A percentile compares a stretch with the other conserved stretches of the same genome.
phyloP scores from a whole-genome alignment of 108 stramenopile genomes.

The Aurantiochytrium sp. region DNA sequence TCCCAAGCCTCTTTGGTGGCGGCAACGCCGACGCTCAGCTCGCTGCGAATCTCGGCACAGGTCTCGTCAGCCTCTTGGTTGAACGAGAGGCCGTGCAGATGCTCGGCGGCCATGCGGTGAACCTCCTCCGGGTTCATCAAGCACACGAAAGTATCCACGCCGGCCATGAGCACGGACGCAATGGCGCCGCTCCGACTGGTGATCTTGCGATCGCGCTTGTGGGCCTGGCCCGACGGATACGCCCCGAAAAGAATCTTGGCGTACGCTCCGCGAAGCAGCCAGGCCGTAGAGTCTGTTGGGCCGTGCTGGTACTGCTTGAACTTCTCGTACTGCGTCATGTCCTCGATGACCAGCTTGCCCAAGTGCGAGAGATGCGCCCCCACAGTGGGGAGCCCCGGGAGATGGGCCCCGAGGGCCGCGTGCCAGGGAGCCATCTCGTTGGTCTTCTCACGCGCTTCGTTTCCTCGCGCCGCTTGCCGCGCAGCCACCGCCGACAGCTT shows the following conservation, averaged over 20 bases:
- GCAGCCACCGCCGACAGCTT: neutral
- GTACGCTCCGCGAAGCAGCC: neutral
- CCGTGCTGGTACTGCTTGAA: neutral
- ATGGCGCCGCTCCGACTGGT: slow-evolving; percentile 4
- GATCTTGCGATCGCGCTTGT: neutral
- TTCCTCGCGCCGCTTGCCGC: neutral
- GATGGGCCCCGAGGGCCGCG: neutral
- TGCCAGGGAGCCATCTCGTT: neutral
- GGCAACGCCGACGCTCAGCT: neutral
- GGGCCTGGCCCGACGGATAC: neutral
- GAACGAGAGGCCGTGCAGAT: neutral
- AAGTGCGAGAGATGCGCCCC: neutral
- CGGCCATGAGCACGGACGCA: neutral
- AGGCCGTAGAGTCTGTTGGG: neutral
- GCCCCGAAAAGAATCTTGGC: slow-evolving; percentile 4
- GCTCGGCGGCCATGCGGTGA: neutral
- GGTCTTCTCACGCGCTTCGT: neutral
- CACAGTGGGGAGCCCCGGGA: neutral
- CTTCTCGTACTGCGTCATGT: neutral
- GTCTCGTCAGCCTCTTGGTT: neutral
- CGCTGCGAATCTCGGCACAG: neutral
- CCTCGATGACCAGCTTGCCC: neutral
- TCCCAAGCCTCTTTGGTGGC: neutral
- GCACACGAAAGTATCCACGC: neutral
- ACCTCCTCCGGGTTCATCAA: neutral